These are phyloP conservation scores for Aschersonia sp. DNA, from an alignment of 2,329 filamentous ascomycete genomes.

Conservation along the genomic window DNA sequence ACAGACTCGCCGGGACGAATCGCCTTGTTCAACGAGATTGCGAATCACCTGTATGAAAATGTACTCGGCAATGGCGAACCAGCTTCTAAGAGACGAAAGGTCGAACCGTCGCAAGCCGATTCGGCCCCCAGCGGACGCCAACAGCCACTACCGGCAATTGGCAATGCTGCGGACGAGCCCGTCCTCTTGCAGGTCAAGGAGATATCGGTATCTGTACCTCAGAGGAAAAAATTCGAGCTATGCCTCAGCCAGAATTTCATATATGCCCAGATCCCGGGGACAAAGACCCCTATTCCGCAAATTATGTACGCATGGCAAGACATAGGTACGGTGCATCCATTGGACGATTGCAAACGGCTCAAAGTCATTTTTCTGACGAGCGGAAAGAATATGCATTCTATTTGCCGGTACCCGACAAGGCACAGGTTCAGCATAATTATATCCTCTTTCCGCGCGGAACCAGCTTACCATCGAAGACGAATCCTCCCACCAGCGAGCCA, in stretches of 20 bases:
- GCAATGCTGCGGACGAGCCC: constrained; percentile 30
- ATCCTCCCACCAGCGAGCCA: constrained; percentile 33
- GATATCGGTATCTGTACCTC: constrained; percentile 51
- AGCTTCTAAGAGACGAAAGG: constrained; percentile 35
- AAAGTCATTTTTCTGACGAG: too few relatives aligned
- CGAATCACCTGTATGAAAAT: constrained; percentile 32
- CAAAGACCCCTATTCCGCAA: constrained; percentile 34
- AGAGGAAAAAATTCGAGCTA: constrained; percentile 53
- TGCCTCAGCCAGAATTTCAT: constrained; percentile 46
- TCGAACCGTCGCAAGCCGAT: constrained; percentile 25
- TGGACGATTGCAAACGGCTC: too few relatives aligned
- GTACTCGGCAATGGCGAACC: constrained; percentile 27
- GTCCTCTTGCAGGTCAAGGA: constrained; percentile 48
- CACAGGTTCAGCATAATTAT: constrained; percentile 52
- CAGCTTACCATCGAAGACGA: constrained; percentile 34
- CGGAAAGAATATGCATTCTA: constrained; percentile 44
- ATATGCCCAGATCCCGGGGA: constrained; percentile 39
- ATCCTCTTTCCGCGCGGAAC: constrained; percentile 44
- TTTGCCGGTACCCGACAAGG: constrained; percentile 50
- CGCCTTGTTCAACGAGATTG: constrained; percentile 42
- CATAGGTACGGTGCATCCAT: constrained; percentile 30
- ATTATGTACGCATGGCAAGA: constrained; percentile 46
- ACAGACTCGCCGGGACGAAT: constrained; percentile 35
- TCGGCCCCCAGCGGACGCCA: constrained; percentile 8
- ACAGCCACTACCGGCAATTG: neutral